These are phyloP conservation scores for Acidiella bohemica DNA, from an alignment of 495 filamentous ascomycete species.

Conservation along the genomic window DNA sequence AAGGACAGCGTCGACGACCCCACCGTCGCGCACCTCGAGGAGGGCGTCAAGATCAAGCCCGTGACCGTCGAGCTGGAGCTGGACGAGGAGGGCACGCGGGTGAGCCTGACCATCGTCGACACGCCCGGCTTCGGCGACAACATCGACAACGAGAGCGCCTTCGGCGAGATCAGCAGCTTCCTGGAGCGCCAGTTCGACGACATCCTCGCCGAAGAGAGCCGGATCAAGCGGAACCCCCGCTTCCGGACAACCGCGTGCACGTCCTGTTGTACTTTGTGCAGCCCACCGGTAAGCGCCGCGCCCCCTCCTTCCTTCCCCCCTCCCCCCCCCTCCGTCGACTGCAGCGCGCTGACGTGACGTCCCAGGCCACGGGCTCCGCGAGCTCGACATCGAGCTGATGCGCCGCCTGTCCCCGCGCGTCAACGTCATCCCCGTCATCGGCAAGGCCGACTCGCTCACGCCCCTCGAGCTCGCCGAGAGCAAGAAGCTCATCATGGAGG, in stretches of 20 bases:
- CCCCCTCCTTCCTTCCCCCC: slow-evolving; percentile 6
- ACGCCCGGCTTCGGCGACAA: slow-evolving; percentile 97
- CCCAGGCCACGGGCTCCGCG: slow-evolving; percentile 55
- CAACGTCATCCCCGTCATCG: slow-evolving; percentile 97
- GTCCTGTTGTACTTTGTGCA: slow-evolving; percentile 98
- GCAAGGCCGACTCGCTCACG: slow-evolving; percentile 93
- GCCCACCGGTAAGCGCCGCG: slow-evolving; percentile 60
- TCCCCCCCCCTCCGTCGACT: slow-evolving; percentile 13
- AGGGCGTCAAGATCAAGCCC: slow-evolving; percentile 95
- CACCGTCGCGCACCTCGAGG: slow-evolving; percentile 76
- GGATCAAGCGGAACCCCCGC: slow-evolving; percentile 99
- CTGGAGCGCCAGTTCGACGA: slow-evolving; percentile 98
- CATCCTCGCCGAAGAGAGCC: slow-evolving; percentile 95
- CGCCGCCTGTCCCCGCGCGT: slow-evolving; percentile 95
- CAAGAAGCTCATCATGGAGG: slow-evolving; percentile 99
- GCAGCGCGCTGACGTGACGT: slow-evolving; percentile 20
- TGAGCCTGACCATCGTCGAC: slow-evolving; percentile 95
- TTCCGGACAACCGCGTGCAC: slow-evolving; percentile 99
- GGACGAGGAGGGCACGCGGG: slow-evolving; percentile 96
- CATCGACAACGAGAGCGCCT: slow-evolving; percentile 98
- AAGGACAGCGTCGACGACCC: slow-evolving; percentile 83
- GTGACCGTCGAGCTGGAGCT: slow-evolving; percentile 97
- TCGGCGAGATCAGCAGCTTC: slow-evolving; percentile 92
- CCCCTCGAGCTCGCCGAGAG: slow-evolving; percentile 94
- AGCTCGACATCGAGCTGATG: slow-evolving; percentile 98